phyloP scores from a whole-genome alignment of 2,329 filamentous ascomycete species.

The Plectosphaerella sp. region DNA sequence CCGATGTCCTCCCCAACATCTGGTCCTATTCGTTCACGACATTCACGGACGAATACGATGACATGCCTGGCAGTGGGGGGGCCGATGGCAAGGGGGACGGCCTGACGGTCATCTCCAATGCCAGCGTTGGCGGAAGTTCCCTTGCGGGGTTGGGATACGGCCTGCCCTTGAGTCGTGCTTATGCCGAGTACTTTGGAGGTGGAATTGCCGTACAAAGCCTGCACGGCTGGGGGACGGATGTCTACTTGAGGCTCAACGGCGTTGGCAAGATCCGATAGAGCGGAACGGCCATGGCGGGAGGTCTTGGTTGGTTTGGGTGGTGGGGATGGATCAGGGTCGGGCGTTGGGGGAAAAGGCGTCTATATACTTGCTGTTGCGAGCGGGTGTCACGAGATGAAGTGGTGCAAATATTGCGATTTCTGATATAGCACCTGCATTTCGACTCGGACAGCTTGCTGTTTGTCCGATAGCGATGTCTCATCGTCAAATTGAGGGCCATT shows the following conservation, averaged over 20 bases:
- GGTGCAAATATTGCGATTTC: too few relatives aligned
- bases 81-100: slow-evolving; percentile 55
- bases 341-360: background rate
- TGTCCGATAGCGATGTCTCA: too few relatives aligned
- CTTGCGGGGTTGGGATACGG: slow-evolving; percentile 95
- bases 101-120: slow-evolving; percentile 69
- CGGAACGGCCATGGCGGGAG: background rate
- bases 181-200: slow-evolving; percentile 97
- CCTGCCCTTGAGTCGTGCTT: slow-evolving; percentile 82
- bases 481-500: too few relatives aligned
- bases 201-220: slow-evolving; percentile 93
- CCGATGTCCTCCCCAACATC: slow-evolving; percentile 78
- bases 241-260: slow-evolving; percentile 61
- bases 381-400: too few relatives aligned
- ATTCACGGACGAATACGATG: slow-evolving; percentile 60
- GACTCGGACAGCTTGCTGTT: too few relatives aligned
- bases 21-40: slow-evolving; percentile 99
- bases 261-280: slow-evolving; percentile 48
- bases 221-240: slow-evolving; percentile 83
- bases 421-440: too few relatives aligned
- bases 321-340: background rate
- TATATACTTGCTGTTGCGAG: background rate
- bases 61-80: slow-evolving; percentile 32
- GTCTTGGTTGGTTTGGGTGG: background rate
- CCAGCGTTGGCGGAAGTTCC: slow-evolving; percentile 69